Evolutionary conservation across 208 protist species (phyloP), one percentile per base, ranked within the genome.

Genomic region (Trypanosoma melophagium): DNA sequence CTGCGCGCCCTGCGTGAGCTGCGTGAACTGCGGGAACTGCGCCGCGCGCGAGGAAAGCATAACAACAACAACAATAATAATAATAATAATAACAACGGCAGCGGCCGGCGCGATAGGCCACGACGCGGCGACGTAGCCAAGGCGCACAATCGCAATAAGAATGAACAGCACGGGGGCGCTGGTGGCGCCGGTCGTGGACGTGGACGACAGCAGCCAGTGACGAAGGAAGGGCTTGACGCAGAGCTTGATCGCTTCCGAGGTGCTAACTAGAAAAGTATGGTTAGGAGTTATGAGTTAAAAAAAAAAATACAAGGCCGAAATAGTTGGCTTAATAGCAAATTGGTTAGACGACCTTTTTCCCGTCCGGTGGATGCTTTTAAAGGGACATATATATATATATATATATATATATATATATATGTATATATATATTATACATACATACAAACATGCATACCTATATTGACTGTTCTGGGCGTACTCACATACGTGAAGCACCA

Each of bases 171-270:
- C 19, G 49, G 63, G 24, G 63, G 55, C 38, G 51, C 61, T 17
- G 57, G 63, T 16, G 60, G 66, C 13, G 66, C 51, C n/a, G 53
- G 70, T 38, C 25, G 50, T 31, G 66, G 71, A 31, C 71, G 80
- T 31, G 62, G 59, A 13, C 73, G 79, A 45, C 76, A 24, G 47
- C 60, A 45, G 7, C 35, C 47, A 41, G 25, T 74, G 7, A 84
- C 87, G 22, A 81, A 77, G 52, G 81, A 90, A 25, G 60, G 88
- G 28, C 81, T 96, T 13, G 90, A 96, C 61, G 81, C 71, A 22
- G 83, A 96, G 72, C 80, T 96, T 21, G 87, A 96, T 13, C 85
- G 62, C 69, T 96, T 88, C 84, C 79, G 78, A 21, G 63, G 63
- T 31, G 58, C 64, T 21, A 79, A 82, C 55, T 88, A 87, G 52